These are phyloP conservation scores for Avena sativa DNA, from an alignment of 176 grass and related monocot species.

Conservation along the genomic window DNA sequence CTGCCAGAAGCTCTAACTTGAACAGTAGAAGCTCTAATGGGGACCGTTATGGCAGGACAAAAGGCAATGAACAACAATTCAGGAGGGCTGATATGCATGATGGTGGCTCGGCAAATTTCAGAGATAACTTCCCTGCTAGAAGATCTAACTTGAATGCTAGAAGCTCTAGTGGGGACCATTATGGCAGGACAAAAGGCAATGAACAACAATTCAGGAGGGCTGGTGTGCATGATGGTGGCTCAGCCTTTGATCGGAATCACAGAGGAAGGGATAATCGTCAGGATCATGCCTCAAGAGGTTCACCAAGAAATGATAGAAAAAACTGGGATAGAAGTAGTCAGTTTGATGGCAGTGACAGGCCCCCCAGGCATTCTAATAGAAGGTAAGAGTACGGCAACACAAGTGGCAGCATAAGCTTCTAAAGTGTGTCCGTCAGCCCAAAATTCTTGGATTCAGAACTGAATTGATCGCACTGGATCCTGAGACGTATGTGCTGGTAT, in stretches of 20 bases:
- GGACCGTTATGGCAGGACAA: slow-evolving; percentile 32
- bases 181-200: slow-evolving; percentile 39
- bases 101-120: slow-evolving; percentile 27
- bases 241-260: slow-evolving; percentile 17
- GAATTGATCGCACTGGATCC: slow-evolving; percentile 16
- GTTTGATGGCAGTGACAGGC: slow-evolving; percentile 38
- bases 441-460: neutral
- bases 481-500: neutral
- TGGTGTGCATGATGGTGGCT: slow-evolving; percentile 13
- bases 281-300: slow-evolving; percentile 55
- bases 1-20: slow-evolving; percentile 20
- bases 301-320: slow-evolving; percentile 49
- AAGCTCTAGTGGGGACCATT: slow-evolving; percentile 18
- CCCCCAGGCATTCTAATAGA: slow-evolving; percentile 31
- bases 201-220: slow-evolving; percentile 30
- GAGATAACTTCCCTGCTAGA: slow-evolving; percentile 31
- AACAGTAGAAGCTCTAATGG: slow-evolving; percentile 35
- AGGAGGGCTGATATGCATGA: neutral
- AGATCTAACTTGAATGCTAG: slow-evolving; percentile 34
- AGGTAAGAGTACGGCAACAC: slow-evolving; percentile 36
- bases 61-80: slow-evolving; percentile 25
- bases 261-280: slow-evolving; percentile 38
- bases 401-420: neutral
- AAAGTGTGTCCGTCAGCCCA: neutral
- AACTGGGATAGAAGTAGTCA: slow-evolving; percentile 36